Conservation (phyloP, 306 rosid genomes). For the Glycine soja region DNA sequence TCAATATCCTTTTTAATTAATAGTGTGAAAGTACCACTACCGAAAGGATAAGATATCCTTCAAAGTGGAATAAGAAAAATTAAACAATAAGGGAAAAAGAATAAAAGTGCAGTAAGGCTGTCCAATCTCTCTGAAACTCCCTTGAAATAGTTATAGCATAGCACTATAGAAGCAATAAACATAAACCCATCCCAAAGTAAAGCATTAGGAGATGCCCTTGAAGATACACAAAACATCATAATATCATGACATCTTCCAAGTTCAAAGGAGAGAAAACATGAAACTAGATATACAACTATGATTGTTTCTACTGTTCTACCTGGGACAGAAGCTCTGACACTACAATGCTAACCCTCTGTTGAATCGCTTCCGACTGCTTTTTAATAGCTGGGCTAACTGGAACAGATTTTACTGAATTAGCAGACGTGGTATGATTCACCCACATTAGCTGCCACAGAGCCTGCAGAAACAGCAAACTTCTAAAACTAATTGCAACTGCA, state of each 20-base stretch:
- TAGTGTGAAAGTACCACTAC: constrained; percentile 28
- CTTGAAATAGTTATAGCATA: constrained; percentile 29
- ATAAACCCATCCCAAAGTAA: constrained; percentile 36
- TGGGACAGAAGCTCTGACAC: constrained; percentile 93
- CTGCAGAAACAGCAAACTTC: constrained; percentile 62
- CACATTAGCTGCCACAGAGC: constrained; percentile 97
- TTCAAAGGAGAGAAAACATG: constrained; percentile 28
- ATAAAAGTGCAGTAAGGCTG: constrained; percentile 11
- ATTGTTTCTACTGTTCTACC: constrained; percentile 66
- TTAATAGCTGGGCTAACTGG: constrained; percentile 55
- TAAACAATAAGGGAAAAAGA: neutral
- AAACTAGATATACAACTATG: constrained; percentile 37
- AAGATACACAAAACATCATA: constrained; percentile 32
- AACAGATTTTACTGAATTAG: constrained; percentile 59
- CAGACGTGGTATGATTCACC: constrained; percentile 71
- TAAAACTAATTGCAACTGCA: constrained; percentile 28
- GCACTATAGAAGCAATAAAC: constrained; percentile 16
- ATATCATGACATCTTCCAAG: constrained; percentile 28
- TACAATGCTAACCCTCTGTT: constrained; percentile 83
- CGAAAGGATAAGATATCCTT: constrained; percentile 28
- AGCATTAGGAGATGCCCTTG: constrained; percentile 17
- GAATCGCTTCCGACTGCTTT: constrained; percentile 77
- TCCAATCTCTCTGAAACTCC: constrained; percentile 32
- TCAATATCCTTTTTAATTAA: neutral
- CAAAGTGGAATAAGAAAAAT: constrained; percentile 19